Percentiles rank a stretch among this genome's conserved stretches.
Evolutionary conservation across 306 rosid genomes (phyloP).

Genomic region (Cucurbita pepo): DNA sequence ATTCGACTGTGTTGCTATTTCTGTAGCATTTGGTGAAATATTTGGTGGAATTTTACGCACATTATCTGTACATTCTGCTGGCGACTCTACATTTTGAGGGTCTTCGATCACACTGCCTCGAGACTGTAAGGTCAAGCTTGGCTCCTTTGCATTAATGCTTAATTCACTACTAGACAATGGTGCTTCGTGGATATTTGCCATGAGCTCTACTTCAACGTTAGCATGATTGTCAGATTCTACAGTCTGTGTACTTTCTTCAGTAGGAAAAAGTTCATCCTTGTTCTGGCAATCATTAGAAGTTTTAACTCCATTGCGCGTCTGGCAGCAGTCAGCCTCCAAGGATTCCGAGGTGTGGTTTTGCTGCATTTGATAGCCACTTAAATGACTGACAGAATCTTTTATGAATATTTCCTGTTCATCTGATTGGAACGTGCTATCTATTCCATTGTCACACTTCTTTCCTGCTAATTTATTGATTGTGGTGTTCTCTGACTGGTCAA

Average conservation of each 20-base stretch:
- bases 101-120: slow-evolving; percentile 16
- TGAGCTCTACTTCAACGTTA: slow-evolving; percentile 8
- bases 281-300: slow-evolving; percentile 24
- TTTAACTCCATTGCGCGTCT: slow-evolving; percentile 21
- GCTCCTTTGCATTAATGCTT: slow-evolving; percentile 9
- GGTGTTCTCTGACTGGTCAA: slow-evolving; percentile 18
- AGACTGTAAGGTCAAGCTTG: slow-evolving; percentile 17
- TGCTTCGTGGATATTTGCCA: slow-evolving; percentile 10
- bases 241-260: slow-evolving; percentile 26
- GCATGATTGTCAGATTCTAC: slow-evolving; percentile 30
- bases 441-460: slow-evolving; percentile 18
- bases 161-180: slow-evolving; percentile 10
- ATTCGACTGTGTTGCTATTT: slow-evolving; percentile 20
- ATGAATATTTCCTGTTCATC: slow-evolving; percentile 17
- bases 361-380: slow-evolving; percentile 16
- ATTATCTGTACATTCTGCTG: slow-evolving; percentile 8
- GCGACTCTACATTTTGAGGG: slow-evolving; percentile 9
- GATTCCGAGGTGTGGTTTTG: slow-evolving; percentile 19
- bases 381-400: slow-evolving; percentile 20
- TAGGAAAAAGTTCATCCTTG: slow-evolving; percentile 24
- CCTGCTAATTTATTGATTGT: slow-evolving; percentile 6
- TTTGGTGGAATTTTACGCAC: slow-evolving; percentile 11
- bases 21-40: slow-evolving; percentile 14
- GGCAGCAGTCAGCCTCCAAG: slow-evolving; percentile 27
- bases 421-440: slow-evolving; percentile 21